A percentile compares a stretch with the other conserved stretches of the same genome.
Conservation (phyloP, 129 eudicot genomes). For the Helichrysum umbraculigerum region DNA sequence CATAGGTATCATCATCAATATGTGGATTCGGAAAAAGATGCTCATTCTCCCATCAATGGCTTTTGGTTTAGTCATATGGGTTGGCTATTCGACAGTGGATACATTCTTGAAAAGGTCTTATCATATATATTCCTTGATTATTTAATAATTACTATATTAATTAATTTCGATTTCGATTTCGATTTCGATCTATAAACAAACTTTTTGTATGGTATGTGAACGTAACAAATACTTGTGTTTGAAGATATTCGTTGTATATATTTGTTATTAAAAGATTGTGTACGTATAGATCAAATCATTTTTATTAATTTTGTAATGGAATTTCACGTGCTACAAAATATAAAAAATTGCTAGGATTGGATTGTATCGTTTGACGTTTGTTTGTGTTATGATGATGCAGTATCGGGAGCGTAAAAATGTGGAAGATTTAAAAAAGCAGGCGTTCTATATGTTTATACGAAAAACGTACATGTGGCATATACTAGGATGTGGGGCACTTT, state of each 20-base stretch:
- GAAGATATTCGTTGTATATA: not conserved
- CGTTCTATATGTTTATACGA: conserved; percentile 39
- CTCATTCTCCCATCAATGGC: conserved; percentile 39
- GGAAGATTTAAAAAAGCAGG: conserved; percentile 42
- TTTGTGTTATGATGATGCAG: conserved; percentile 13
- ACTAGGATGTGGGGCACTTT: conserved; percentile 29
- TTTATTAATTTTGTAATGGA: not conserved
- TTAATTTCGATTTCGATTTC: not conserved
- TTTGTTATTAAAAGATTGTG: too few relatives aligned
- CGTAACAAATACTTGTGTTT: not conserved
- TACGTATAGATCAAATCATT: not conserved
- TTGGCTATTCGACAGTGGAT: conserved; percentile 39
- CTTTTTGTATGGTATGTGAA: not conserved
- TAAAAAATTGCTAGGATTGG: not conserved
- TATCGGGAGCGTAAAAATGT: conserved; percentile 40
- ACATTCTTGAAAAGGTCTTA: conserved; percentile 30
- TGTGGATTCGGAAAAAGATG: conserved; percentile 44
- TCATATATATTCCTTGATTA: not conserved
- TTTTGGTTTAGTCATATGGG: conserved; percentile 62
- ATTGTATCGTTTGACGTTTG: not conserved
- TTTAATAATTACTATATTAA: not conserved
- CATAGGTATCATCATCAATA: conserved; percentile 56
- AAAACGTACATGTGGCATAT: conserved; percentile 40
- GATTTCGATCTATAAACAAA: not conserved
- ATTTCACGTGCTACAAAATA: conserved; percentile 7